These are phyloP conservation scores for Tylopilus subfusipes DNA, from an alignment of 768 basidiomycete genomes.

Conservation along the genomic window DNA sequence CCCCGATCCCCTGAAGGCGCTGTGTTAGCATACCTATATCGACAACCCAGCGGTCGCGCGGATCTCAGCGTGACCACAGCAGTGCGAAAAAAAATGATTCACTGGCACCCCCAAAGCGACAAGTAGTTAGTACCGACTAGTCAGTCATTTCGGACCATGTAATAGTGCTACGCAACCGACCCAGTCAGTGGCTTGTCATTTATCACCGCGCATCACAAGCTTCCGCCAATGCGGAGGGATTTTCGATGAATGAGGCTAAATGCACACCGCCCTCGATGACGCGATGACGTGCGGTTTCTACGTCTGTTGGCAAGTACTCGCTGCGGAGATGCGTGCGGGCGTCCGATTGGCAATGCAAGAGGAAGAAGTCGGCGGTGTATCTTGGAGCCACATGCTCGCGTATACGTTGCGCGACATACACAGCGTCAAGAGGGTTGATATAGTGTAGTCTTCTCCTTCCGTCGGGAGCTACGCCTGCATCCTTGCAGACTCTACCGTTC, in stretches of 20 bases:
- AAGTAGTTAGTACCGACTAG: neutral
- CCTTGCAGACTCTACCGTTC: neutral
- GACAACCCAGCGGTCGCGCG: too few relatives aligned
- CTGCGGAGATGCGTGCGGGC: slow-evolving; percentile 1
- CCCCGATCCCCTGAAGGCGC: neutral
- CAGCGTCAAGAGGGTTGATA: neutral
- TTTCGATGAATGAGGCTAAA: neutral
- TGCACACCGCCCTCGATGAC: slow-evolving; percentile 9
- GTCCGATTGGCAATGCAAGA: neutral
- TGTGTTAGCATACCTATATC: neutral
- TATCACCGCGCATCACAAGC: too few relatives aligned
- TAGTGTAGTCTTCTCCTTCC: too few relatives aligned
- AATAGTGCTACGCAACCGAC: slow-evolving; percentile 2
- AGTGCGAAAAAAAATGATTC: neutral
- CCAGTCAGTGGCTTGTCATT: neutral
- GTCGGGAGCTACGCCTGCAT: neutral
- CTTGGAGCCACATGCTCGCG: neutral
- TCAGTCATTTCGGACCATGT: slow-evolving; percentile 8
- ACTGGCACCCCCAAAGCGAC: neutral
- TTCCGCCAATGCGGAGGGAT: neutral
- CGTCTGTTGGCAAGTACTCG: neutral
- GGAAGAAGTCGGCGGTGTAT: neutral
- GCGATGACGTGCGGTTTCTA: slow-evolving; percentile 4
- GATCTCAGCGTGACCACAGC: neutral
- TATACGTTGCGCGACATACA: neutral